Evolutionary conservation across 495 filamentous ascomycete genomes (phyloP), one percentile per base, ranked within the genome.

Genomic region (Podospora pseudocomata): DNA sequence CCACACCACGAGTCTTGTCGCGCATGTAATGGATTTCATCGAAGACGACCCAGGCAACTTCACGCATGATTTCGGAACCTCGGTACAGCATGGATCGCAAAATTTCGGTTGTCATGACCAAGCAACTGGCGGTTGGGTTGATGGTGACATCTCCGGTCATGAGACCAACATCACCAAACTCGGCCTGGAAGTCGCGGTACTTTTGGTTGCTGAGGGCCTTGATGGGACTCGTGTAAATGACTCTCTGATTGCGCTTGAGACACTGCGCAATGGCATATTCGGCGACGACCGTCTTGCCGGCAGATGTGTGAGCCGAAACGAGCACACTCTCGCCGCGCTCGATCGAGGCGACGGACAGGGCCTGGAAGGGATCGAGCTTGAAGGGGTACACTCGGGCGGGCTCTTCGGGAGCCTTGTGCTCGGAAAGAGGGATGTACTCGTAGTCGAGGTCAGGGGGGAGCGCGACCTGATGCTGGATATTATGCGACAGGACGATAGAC

Each of bases 51-150:
- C 95, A 98, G 27, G 87, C 92, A 4, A 98, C 96, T 81, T 99
- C 95, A 69, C 95, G 91, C 95, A 98, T 98, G 69, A 99, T 97
- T 79, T 99, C 95, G 4, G 95, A 98, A 67, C 95, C 95, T 74
- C 94, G 88, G 76, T 99, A 99, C 77, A 99, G 79, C 95, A 99
- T 99, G 5, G 95, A 98, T 60, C 95, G 89, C 71, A 99, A 80
- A 91, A 99, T 99, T 85, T 99, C 95, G 7, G 95, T 99, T 3
- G 95, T 99, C 95, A 99, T 99, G 72, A 99, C 95, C 65, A 99
- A 86, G 79, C 95, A 98, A 54, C 93, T 97, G 56, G 95, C 95
- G 2, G 95, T 97, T 49, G 96, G 96, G 74, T 99, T 99, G 80
- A 98, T 99, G 30, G 95, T 99, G 67, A 96, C 96, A 86, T 99